These are phyloP conservation scores for Cryphonectria parasitica DNA, from an alignment of 2,329 filamentous ascomycete species.

Conservation along the genomic window DNA sequence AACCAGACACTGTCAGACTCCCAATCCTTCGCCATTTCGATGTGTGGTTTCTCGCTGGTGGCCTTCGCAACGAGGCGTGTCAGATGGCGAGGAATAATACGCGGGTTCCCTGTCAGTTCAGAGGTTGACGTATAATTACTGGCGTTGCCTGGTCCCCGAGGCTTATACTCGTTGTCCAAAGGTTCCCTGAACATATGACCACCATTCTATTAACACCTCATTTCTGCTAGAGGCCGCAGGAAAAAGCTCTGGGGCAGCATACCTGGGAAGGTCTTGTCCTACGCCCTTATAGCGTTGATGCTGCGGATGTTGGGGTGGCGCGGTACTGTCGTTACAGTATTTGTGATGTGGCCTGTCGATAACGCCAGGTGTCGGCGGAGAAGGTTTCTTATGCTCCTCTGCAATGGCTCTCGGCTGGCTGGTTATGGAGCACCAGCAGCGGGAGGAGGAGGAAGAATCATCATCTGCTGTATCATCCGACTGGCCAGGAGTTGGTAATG, in stretches of 20 bases:
- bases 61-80: not conserved
- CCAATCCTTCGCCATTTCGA: not conserved
- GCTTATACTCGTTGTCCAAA: not conserved
- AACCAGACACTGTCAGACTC: not conserved
- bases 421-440: not conserved
- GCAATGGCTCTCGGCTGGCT: not conserved
- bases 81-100: not conserved
- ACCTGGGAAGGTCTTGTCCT: not conserved
- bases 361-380: not conserved
- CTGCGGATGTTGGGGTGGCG: too few species aligned
- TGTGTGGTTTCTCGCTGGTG: not conserved
- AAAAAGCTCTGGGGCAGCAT: not conserved
- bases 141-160: not conserved
- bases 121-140: not conserved
- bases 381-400: not conserved
- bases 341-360: slow-evolving; percentile 12
- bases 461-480: not conserved
- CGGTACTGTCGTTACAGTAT: not conserved
- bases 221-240: not conserved
- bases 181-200: not conserved
- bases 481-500: not conserved
- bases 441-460: not conserved
- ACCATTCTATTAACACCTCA: not conserved
- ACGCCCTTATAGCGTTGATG: too few species aligned
- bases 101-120: not conserved